A percentile compares a stretch with the other conserved stretches of the same genome.
Evolutionary conservation across 306 rosid genomes (phyloP).

Genomic region (Phaseolus lunatus): DNA sequence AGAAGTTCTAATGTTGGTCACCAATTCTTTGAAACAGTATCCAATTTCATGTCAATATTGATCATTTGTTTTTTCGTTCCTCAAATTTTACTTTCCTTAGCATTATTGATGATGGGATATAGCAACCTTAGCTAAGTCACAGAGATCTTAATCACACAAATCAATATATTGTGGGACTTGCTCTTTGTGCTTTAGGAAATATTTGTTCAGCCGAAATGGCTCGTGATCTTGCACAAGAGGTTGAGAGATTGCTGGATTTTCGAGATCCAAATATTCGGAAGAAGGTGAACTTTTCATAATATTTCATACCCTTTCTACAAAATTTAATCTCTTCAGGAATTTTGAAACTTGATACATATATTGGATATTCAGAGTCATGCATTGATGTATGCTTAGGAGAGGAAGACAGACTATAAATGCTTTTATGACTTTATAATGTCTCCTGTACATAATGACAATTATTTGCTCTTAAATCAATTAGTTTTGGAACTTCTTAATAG

Average conservation of each 20-base stretch:
- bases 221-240: constrained; percentile 99
- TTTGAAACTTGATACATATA: constrained; percentile 23
- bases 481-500: constrained; percentile 9
- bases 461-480: constrained; percentile 10
- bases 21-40: constrained; percentile 29
- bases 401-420: constrained; percentile 15
- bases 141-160: constrained; percentile 28
- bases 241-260: constrained; percentile 90
- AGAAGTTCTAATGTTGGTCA: constrained; percentile 20
- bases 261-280: constrained; percentile 96
- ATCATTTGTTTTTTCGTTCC: background rate
- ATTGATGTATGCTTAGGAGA: constrained; percentile 21
- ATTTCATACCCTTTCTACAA: background rate
- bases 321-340: constrained; percentile 22
- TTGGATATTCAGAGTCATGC: constrained; percentile 22
- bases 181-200: constrained; percentile 18
- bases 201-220: constrained; percentile 57
- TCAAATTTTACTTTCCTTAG: background rate
- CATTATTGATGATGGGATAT: background rate
- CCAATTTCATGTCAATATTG: background rate
- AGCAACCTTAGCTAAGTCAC: constrained; percentile 7
- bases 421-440: constrained; percentile 28
- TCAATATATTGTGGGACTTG: constrained; percentile 23
- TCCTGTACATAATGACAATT: constrained; percentile 25
- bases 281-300: constrained; percentile 61